Evolutionary conservation across 1,139 yeast species (phyloP).

Genomic region (Yamadazyma friedrichii): DNA sequence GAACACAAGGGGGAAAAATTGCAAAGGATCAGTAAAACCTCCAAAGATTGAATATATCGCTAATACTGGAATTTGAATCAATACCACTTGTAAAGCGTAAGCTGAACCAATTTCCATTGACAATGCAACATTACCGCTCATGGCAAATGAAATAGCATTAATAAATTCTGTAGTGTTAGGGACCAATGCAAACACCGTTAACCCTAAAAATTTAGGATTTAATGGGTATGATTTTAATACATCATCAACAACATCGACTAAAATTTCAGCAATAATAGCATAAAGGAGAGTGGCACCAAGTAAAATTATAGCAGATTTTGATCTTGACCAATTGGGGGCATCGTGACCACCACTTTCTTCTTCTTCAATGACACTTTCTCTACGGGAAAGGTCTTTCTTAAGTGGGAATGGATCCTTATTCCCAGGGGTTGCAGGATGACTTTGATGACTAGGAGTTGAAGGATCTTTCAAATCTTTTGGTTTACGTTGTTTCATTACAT

Average conservation of each 20-base stretch:
- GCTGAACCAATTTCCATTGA: constrained; percentile 99
- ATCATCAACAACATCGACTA: constrained; percentile 91
- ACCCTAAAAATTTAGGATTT: constrained; percentile 86
- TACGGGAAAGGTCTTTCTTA: constrained; percentile 4
- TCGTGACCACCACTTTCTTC: constrained; percentile 74
- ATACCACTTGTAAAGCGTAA: constrained; percentile 93
- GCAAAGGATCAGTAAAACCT: constrained; percentile 35
- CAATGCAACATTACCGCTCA: constrained; percentile 91
- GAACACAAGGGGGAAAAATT: constrained; percentile 79
- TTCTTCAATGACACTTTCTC: constrained; percentile 11
- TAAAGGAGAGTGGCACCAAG: constrained; percentile 82
- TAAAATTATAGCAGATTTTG: constrained; percentile 80
- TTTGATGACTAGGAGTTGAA: neutral
- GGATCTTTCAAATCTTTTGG: constrained; percentile 8
- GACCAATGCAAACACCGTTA: constrained; percentile 91
- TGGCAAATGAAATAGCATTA: constrained; percentile 95
- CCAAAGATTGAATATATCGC: constrained; percentile 69
- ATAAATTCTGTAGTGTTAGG: constrained; percentile 97
- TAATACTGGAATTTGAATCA: constrained; percentile 88
- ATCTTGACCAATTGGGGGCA: constrained; percentile 95
- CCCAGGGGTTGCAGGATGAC: constrained; percentile 1
- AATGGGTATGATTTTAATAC: constrained; percentile 76
- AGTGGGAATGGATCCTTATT: constrained; percentile 9
- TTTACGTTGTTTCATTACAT: constrained; percentile 19
- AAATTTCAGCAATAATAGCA: constrained; percentile 91